Conservation (phyloP, 148 eudicot species). For the Silene latifolia region DNA sequence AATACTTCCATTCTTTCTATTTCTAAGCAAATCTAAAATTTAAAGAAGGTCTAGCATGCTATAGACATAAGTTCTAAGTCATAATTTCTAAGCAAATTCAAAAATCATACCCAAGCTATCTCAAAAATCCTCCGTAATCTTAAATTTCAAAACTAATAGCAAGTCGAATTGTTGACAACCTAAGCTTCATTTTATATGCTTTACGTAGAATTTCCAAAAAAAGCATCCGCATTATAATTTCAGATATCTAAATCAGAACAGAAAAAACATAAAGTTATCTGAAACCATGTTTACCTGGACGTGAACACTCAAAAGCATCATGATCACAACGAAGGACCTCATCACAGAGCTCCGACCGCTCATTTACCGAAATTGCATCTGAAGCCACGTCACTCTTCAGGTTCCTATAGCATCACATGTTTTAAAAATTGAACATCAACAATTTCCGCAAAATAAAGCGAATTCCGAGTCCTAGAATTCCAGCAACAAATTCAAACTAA, state of each 20-base stretch:
- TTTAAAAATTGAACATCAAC: not conserved
- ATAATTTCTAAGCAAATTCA: not conserved
- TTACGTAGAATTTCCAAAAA: not conserved
- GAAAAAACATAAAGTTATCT: not conserved
- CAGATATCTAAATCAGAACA: not conserved
- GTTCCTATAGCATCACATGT: slow-evolving; percentile 43
- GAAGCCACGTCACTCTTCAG: slow-evolving; percentile 45
- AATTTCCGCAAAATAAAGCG: not conserved
- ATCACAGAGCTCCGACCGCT: slow-evolving; percentile 49
- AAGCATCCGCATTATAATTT: not conserved
- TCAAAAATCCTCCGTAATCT: not conserved
- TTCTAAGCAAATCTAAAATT: not conserved
- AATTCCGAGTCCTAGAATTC: not conserved
- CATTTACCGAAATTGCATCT: slow-evolving; percentile 31
- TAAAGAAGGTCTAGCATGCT: not conserved
- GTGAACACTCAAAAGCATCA: slow-evolving; percentile 56
- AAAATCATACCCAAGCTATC: not conserved
- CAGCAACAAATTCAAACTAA: not conserved
- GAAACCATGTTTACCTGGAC: slow-evolving; percentile 57
- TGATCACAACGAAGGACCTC: slow-evolving; percentile 62
- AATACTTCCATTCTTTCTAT: not conserved
- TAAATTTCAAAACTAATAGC: not conserved
- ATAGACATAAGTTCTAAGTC: too few species aligned
- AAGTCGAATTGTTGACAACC: not conserved
- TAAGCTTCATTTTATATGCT: not conserved